Conservation (phyloP, 2,329 filamentous ascomycete species). For the Coniochaeta ligniaria region DNA sequence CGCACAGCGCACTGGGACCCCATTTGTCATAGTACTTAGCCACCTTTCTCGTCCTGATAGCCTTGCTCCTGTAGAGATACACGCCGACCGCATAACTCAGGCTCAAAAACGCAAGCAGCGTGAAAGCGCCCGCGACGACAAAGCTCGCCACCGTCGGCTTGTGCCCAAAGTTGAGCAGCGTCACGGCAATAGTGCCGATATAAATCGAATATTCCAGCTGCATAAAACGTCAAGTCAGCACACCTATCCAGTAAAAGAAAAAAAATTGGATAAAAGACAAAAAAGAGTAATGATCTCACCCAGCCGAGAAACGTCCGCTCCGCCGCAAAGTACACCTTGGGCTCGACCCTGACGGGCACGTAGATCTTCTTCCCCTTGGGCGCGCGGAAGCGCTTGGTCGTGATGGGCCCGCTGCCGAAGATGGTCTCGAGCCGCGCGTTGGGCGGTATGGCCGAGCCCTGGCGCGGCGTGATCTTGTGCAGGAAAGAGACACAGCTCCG, state of each 20-base stretch:
- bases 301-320: constrained; percentile 95
- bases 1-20: constrained; percentile 73
- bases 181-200: constrained; percentile 78
- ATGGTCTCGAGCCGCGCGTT: constrained; percentile 45
- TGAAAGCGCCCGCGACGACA: constrained; percentile 70
- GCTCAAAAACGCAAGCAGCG: constrained; percentile 67
- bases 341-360: constrained; percentile 90
- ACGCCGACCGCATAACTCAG: constrained; percentile 78
- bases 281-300: constrained; percentile 48
- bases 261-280: neutral
- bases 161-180: constrained; percentile 72
- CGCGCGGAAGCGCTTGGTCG: constrained; percentile 58
- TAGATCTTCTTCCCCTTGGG: constrained; percentile 88
- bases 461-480: constrained; percentile 46
- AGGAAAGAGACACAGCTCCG: constrained; percentile 35
- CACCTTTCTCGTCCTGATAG: constrained; percentile 76
- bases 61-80: constrained; percentile 81
- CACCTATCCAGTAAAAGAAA: too few species aligned
- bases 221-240: neutral
- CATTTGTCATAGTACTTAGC: constrained; percentile 87
- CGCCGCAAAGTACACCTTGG: constrained; percentile 95
- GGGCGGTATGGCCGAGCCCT: constrained; percentile 48
- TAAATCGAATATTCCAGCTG: constrained; percentile 95
- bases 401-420: constrained; percentile 48
- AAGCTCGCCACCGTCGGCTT: constrained; percentile 53